Conservation (phyloP, 306 rosid species). For the Mucuna pruriens region DNA sequence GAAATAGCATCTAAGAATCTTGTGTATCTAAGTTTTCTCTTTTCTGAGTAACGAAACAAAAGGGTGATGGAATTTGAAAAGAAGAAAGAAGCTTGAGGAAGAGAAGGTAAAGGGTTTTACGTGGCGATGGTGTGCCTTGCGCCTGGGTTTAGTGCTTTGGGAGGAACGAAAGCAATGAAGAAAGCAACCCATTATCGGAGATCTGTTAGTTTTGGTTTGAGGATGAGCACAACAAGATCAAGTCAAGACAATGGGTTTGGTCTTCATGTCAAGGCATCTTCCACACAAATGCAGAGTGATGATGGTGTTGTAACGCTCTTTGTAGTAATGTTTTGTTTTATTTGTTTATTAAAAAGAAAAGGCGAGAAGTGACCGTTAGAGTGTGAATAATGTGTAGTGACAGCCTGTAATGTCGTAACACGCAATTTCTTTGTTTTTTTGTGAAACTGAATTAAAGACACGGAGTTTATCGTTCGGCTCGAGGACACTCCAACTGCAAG, state of each 20-base stretch:
- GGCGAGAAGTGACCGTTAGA: conserved; percentile 67
- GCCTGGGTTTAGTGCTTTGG: conserved; percentile 48
- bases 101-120: conserved; percentile 7
- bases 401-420: conserved; percentile 55
- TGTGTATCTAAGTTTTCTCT: too few relatives aligned
- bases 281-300: not conserved
- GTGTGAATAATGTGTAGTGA: too few relatives aligned
- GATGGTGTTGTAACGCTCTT: not conserved
- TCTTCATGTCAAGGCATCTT: conserved; percentile 31
- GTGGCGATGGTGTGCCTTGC: conserved; percentile 43
- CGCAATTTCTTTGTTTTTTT: conserved; percentile 11
- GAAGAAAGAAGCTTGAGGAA: conserved; percentile 7
- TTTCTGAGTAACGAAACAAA: conserved; percentile 11
- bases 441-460: not conserved
- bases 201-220: conserved; percentile 14
- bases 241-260: not conserved
- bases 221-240: not conserved
- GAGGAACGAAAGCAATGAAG: conserved; percentile 76
- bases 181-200: conserved; percentile 79
- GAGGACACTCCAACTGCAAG: too few relatives aligned
- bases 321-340: not conserved
- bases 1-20: too few relatives aligned
- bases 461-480: not conserved
- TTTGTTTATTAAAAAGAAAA: not conserved
- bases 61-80: not conserved